These are phyloP conservation scores for Fusarium sp. DNA, from an alignment of 2,329 filamentous ascomycete genomes.

Conservation along the genomic window DNA sequence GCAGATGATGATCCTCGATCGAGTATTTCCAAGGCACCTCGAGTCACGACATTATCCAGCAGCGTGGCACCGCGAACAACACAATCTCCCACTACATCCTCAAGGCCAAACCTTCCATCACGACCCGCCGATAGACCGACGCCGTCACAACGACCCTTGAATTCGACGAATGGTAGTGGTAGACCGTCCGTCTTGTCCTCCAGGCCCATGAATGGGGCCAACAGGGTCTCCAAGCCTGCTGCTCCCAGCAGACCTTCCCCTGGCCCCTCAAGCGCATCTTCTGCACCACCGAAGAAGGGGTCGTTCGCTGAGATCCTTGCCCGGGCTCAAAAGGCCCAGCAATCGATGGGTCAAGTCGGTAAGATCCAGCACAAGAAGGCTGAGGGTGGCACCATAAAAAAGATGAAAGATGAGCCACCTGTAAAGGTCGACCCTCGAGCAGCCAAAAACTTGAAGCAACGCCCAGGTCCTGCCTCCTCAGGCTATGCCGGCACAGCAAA, in stretches of 20 bases:
- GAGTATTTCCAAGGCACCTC: constrained; percentile 56
- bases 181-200: constrained; percentile 40
- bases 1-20: constrained; percentile 62
- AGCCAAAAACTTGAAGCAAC: constrained; percentile 35
- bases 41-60: constrained; percentile 42
- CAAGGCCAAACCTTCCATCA: constrained; percentile 36
- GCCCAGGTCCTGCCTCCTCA: constrained; percentile 21
- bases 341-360: constrained; percentile 69
- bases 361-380: constrained; percentile 81
- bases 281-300: constrained; percentile 72
- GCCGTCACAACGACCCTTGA: constrained; percentile 38
- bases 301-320: constrained; percentile 81
- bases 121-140: constrained; percentile 43
- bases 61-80: constrained; percentile 36
- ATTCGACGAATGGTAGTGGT: constrained; percentile 16
- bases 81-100: constrained; percentile 32
- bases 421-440: constrained; percentile 42
- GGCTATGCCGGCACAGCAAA: constrained; percentile 51
- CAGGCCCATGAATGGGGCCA: constrained; percentile 42
- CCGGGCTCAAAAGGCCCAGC: constrained; percentile 74
- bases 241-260: constrained; percentile 40
- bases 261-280: constrained; percentile 52
- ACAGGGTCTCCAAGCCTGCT: constrained; percentile 41
- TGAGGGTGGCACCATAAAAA: constrained; percentile 65
- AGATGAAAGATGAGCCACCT: constrained; percentile 59